A percentile compares a stretch with the other conserved stretches of the same genome.
Evolutionary conservation across 441 rosid genomes (phyloP).

Genomic region (Erodium trifolium): DNA sequence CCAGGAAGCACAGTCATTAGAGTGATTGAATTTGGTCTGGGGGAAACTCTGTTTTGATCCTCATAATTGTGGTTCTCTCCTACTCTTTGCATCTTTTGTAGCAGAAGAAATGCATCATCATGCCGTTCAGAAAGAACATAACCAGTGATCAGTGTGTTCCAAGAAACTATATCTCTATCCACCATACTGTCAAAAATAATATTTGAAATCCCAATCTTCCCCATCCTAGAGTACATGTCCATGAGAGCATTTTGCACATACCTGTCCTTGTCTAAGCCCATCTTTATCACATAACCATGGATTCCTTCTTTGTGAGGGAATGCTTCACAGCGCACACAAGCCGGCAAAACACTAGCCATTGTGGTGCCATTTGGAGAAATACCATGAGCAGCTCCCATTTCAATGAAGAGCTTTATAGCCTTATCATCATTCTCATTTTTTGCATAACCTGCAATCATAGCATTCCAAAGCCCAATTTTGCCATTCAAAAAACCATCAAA

Average conservation of each 20-base stretch:
- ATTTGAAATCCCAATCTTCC: slow-evolving; percentile 43
- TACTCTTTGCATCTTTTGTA: slow-evolving; percentile 51
- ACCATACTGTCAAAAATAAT: slow-evolving; percentile 52
- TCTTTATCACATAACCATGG: slow-evolving; percentile 65
- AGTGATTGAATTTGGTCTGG: slow-evolving; percentile 66
- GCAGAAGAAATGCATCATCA: slow-evolving; percentile 48
- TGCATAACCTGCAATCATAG: slow-evolving; percentile 84
- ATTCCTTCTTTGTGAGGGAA: slow-evolving; percentile 53
- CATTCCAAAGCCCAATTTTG: slow-evolving; percentile 70
- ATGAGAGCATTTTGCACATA: slow-evolving; percentile 79
- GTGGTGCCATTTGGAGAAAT: slow-evolving; percentile 69
- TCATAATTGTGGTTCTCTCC: slow-evolving; percentile 19
- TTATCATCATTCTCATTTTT: slow-evolving; percentile 57
- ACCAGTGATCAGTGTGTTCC: slow-evolving; percentile 83
- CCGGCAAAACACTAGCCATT: slow-evolving; percentile 67
- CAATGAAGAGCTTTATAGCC: slow-evolving; percentile 56
- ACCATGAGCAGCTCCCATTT: slow-evolving; percentile 55
- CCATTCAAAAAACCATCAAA: slow-evolving; percentile 41
- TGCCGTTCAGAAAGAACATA: slow-evolving; percentile 45
- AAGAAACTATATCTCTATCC: slow-evolving; percentile 58
- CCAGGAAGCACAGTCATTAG: slow-evolving; percentile 76
- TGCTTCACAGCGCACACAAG: slow-evolving; percentile 46
- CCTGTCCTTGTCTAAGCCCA: slow-evolving; percentile 46
- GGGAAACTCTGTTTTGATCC: slow-evolving; percentile 20
- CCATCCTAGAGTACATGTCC: slow-evolving; percentile 76